These are phyloP conservation scores for Wickerhamiella azyma DNA, from an alignment of 805 yeast genomes.

Conservation along the genomic window DNA sequence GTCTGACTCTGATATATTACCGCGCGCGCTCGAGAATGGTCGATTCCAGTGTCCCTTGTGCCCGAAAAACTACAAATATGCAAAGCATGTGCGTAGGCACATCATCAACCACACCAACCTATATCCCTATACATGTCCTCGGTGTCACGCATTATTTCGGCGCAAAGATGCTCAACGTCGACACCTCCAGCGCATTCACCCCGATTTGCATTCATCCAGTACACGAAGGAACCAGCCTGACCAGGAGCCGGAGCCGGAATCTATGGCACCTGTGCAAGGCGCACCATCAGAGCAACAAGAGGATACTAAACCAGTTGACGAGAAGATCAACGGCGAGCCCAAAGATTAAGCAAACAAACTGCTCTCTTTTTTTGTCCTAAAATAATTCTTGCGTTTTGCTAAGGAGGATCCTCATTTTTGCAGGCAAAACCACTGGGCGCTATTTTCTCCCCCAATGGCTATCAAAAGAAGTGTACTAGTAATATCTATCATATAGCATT, in stretches of 20 bases:
- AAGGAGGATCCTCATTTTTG: too few species aligned
- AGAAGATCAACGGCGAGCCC: not conserved
- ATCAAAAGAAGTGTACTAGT: too few species aligned
- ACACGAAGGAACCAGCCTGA: not conserved
- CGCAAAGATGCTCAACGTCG: constrained; percentile 16
- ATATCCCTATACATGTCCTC: constrained; percentile 11
- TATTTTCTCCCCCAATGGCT: too few species aligned
- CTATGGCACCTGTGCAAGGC: not conserved
- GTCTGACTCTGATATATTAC: constrained; percentile 6
- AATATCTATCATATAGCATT: too few species aligned
- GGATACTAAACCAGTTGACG: not conserved
- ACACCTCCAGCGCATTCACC: constrained; percentile 9
- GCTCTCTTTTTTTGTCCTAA: not conserved
- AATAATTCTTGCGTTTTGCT: not conserved
- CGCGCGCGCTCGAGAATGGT: constrained; percentile 10
- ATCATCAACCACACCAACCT: constrained; percentile 13
- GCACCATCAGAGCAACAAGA: not conserved
- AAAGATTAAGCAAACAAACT: too few species aligned
- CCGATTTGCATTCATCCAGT: constrained; percentile 1
- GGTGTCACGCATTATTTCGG: constrained; percentile 12
- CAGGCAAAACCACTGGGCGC: too few species aligned
- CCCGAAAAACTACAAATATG: constrained; percentile 14
- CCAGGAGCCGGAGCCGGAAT: not conserved
- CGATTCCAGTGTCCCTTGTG: constrained; percentile 15
- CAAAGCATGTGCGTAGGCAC: constrained; percentile 17